Evolutionary conservation across 306 rosid genomes (phyloP).

Genomic region (Castanospermum australe): DNA sequence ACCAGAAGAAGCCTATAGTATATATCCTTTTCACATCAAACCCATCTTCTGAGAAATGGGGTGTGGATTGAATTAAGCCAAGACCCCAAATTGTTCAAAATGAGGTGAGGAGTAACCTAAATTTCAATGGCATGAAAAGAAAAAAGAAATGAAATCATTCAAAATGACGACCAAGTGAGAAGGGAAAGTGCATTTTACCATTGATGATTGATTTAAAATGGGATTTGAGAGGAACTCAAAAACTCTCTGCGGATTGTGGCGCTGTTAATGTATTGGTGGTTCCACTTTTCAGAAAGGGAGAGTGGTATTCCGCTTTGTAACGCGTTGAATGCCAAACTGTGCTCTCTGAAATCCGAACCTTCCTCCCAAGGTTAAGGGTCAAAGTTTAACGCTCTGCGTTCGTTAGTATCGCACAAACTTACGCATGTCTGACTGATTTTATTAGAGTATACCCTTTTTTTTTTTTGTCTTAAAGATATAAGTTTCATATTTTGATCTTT

Average conservation of each 20-base stretch:
- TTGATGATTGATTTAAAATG: constrained; percentile 1
- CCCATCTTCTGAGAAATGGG: neutral
- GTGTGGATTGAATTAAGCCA: neutral
- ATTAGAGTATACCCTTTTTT: no score
- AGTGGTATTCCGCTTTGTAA: neutral
- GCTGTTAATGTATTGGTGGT: neutral
- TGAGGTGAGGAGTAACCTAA: neutral
- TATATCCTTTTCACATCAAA: constrained; percentile 12
- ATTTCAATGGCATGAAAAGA: neutral
- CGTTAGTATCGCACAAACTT: neutral
- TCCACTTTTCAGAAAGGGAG: neutral
- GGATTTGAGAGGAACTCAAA: neutral
- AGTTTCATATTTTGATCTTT: no score
- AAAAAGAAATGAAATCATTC: neutral
- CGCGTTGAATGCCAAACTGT: neutral
- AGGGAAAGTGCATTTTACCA: constrained; percentile 27
- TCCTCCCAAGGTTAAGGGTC: neutral
- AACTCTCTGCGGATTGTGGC: neutral
- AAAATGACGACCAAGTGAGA: neutral
- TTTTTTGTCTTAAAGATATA: no score
- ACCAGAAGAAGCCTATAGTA: neutral
- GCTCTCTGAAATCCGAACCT: neutral
- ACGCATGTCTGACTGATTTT: neutral
- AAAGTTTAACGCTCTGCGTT: neutral
- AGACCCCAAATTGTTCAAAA: neutral